Conservation (phyloP, 1,139 yeast species). For the Nakaseomyces glabratus region DNA sequence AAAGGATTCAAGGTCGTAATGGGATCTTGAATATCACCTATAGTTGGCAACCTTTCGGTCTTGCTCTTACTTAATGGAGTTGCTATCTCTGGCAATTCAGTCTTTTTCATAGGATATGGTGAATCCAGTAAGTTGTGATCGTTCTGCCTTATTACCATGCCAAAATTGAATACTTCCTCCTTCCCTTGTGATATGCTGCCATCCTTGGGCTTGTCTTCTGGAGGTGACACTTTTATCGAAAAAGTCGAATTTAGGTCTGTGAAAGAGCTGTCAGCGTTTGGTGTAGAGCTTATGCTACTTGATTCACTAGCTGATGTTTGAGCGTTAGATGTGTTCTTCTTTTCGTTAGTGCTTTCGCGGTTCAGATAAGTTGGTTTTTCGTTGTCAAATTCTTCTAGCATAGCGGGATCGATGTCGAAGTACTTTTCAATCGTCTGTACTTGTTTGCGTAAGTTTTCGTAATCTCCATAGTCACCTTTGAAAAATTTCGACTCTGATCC, state of each 20-base stretch:
- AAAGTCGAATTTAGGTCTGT: constrained; percentile 1
- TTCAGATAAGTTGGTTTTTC: constrained; percentile 5
- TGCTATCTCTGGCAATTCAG: constrained; percentile 16
- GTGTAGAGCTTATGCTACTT: constrained; percentile 1
- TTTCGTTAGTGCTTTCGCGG: constrained; percentile 1
- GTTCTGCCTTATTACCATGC: neutral
- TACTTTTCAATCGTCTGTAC: constrained; percentile 2
- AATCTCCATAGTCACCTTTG: constrained; percentile 35
- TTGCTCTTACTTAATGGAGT: constrained; percentile 1
- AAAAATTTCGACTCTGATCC: constrained; percentile 79
- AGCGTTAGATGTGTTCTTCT: neutral
- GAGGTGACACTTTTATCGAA: constrained; percentile 1
- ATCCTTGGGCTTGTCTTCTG: constrained; percentile 4
- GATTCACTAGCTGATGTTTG: neutral
- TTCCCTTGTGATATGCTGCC: constrained; percentile 6
- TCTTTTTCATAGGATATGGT: constrained; percentile 16
- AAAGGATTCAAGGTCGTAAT: constrained; percentile 7
- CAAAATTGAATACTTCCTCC: constrained; percentile 7
- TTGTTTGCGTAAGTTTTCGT: constrained; percentile 12
- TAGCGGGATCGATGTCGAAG: constrained; percentile 5
- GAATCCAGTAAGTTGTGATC: constrained; percentile 8
- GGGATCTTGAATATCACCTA: constrained; percentile 8
- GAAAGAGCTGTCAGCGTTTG: neutral
- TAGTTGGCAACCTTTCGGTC: constrained; percentile 9
- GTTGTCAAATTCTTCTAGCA: constrained; percentile 5